Evolutionary conservation across 257 asterid species (phyloP).

Genomic region (Solanum verrucosum): DNA sequence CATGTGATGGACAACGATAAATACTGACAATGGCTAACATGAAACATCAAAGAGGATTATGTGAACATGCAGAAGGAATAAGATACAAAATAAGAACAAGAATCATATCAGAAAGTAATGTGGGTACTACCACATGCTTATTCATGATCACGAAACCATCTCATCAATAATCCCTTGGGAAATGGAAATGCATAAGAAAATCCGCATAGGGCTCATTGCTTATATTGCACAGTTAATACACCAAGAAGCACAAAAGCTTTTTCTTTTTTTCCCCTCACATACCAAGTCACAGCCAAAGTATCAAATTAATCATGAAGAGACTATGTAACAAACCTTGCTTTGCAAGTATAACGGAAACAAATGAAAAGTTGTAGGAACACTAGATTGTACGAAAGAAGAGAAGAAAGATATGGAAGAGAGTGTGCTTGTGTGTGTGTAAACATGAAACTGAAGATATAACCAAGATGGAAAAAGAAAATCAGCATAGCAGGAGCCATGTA

Average conservation of each 20-base stretch:
- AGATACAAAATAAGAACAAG: neutral
- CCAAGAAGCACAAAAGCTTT: neutral
- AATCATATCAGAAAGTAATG: neutral
- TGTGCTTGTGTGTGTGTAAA: neutral
- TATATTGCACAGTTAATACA: neutral
- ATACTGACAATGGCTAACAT: neutral
- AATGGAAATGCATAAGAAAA: neutral
- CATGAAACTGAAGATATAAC: neutral
- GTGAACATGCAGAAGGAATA: neutral
- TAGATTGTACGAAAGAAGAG: neutral
- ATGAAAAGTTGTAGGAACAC: neutral
- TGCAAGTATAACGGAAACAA: neutral
- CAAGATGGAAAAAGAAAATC: neutral
- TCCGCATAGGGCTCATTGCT: neutral
- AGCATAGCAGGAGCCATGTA: neutral
- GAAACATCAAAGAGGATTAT: neutral
- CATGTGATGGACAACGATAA: neutral
- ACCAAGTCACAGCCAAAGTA: neutral
- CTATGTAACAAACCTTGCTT: neutral
- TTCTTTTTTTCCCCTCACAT: neutral
- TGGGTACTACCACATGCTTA: neutral
- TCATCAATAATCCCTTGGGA: neutral
- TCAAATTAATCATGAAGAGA: neutral
- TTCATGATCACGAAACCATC: neutral
- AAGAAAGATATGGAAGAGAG: neutral